phyloP scores from a whole-genome alignment of 306 rosid species.

The Fragaria vesca region DNA sequence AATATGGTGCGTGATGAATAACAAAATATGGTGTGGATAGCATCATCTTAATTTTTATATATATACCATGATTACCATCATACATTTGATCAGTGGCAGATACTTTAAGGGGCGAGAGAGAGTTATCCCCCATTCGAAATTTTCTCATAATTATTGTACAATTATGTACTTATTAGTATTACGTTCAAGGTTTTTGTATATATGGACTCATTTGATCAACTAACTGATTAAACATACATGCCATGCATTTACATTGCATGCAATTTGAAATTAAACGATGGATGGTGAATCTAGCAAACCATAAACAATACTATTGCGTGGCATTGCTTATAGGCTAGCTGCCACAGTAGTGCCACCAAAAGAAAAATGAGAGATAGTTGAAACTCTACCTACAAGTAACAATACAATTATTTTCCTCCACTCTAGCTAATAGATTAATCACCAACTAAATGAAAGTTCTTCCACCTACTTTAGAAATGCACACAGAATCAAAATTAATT shows the following conservation, averaged over 20 bases:
- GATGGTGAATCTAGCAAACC: neutral
- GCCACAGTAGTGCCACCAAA: neutral
- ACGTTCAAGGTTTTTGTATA: too few species aligned
- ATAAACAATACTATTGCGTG: neutral
- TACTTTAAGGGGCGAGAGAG: too few species aligned
- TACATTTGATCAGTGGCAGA: too few species aligned
- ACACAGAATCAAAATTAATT: neutral
- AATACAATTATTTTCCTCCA: neutral
- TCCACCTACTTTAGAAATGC: neutral
- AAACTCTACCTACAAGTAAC: constrained; percentile 7
- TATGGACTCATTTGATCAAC: too few species aligned
- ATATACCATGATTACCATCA: too few species aligned
- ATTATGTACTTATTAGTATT: too few species aligned
- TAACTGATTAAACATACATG: neutral
- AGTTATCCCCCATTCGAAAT: too few species aligned
- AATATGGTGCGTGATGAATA: too few species aligned
- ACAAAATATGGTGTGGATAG: too few species aligned
- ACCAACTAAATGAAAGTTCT: neutral
- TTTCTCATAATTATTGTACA: too few species aligned
- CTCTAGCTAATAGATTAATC: neutral
- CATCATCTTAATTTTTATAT: too few species aligned
- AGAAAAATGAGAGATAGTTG: neutral
- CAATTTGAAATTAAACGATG: too few species aligned
- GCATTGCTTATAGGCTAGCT: constrained; percentile 3
- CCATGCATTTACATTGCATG: neutral